Base-by-base conservation (phyloP, 78 protist genomes). In the Corallochytrium limacisporum region DNA sequence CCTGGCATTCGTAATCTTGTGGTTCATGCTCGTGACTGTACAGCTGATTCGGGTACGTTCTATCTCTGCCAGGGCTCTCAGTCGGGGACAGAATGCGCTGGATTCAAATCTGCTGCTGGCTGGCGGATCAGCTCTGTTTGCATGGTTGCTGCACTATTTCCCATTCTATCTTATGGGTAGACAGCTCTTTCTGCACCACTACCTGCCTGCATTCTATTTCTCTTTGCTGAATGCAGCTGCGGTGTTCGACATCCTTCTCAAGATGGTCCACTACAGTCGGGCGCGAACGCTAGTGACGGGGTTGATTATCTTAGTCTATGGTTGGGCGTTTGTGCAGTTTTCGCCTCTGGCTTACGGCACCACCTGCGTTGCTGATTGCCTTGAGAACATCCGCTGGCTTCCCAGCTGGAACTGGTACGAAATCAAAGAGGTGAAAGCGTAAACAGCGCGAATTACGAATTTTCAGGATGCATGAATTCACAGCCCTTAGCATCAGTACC, bases 161-260 rank as follows among this genome's bases (percentile, higher is more conserved):
- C 62, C 62, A 4, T 72, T 72, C 26, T 72, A 46, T 24, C 20
- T 54, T 9, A 61, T 72, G 69, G 61, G 61, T 22, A 50, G 75
- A 2, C 78, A 72, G 32, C 61, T 72, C 35, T 72, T 72, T 37
- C 57, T 72, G 15, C 78, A 72, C 67, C 78, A 72, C 67, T 72
- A 72, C 35, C 60, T 72, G 54, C 78, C 78, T 3, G 78, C 78
- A n/a, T 69, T 48, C 61, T 12, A 59, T 8, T 59, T 72, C 35
- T n/a, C 13, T n/a, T 33, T 72, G 10, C n/a, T 72, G 49, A 47
- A 9, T 15, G 3, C 38, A 3, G 60, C 37, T 0, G 73, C 59
- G 1, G 6, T 49, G 33, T 18, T 37, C 31, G 72, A 65, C 47
- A 43, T 20, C 36, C 8, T 46, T 24, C 8, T 65, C 56, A 36